Evolutionary conservation across 2,329 filamentous ascomycete species (phyloP).

Genomic region (Fusarium tupiense): DNA sequence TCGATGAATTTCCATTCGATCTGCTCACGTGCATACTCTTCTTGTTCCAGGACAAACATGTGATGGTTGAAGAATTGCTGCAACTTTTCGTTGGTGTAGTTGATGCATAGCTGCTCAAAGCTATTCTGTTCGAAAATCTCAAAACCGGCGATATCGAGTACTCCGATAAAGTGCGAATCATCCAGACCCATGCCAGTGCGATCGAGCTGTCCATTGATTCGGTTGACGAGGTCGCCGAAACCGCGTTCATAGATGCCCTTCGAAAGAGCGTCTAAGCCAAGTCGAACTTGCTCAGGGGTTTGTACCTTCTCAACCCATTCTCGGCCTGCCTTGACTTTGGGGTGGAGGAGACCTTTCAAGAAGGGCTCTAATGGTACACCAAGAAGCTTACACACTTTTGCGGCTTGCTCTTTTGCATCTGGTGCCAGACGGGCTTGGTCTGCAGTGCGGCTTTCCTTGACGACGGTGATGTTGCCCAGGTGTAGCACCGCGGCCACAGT

Average conservation of each 20-base stretch:
- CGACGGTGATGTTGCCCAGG: conserved; percentile 88
- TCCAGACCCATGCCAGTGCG: conserved; percentile 84
- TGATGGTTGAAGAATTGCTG: conserved; percentile 99
- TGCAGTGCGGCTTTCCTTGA: conserved; percentile 88
- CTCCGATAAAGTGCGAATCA: conserved; percentile 95
- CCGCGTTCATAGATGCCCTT: conserved; percentile 98
- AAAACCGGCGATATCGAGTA: conserved; percentile 98
- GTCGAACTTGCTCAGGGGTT: conserved; percentile 93
- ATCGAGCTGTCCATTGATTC: conserved; percentile 93
- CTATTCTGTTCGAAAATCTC: conserved; percentile 99
- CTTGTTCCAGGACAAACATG: conserved; percentile 99
- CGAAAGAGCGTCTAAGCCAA: conserved; percentile 88
- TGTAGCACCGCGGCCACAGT: conserved; percentile 93
- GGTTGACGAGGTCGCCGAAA: conserved; percentile 89
- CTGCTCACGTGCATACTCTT: conserved; percentile 96
- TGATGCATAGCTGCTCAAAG: conserved; percentile 99
- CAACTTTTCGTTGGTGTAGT: conserved; percentile 99
- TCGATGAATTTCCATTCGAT: conserved; percentile 99
- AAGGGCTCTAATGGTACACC: conserved; percentile 88
- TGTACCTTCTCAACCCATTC: conserved; percentile 99
- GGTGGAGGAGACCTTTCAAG: conserved; percentile 87
- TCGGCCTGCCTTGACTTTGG: conserved; percentile 91
- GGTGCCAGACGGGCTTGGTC: conserved; percentile 88
- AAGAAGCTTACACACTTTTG: conserved; percentile 83
- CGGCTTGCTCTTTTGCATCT: conserved; percentile 78